phyloP scores from a whole-genome alignment of 2,329 filamentous ascomycete species.

The Botrytis deweyae region DNA sequence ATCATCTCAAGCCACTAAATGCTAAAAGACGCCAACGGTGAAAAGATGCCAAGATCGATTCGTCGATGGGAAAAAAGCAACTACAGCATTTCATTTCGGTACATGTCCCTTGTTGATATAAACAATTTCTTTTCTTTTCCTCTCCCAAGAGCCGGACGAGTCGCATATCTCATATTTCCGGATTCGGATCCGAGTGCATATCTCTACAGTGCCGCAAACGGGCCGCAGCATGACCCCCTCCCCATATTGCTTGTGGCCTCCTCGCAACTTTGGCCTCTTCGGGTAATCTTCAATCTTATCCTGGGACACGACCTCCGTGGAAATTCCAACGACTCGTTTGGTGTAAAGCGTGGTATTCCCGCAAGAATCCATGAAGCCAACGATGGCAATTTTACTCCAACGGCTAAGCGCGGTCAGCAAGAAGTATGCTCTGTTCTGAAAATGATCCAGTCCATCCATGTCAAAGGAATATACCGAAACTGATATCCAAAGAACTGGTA shows the following conservation, averaged over 20 bases:
- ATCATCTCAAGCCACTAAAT: slow-evolving; percentile 18
- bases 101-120: neutral
- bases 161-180: neutral
- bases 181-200: slow-evolving; percentile 30
- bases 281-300: slow-evolving; percentile 3
- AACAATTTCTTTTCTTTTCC: neutral
- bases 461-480: slow-evolving; percentile 1
- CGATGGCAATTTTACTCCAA: slow-evolving; percentile 12
- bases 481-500: slow-evolving; percentile 11
- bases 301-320: neutral
- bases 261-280: slow-evolving; percentile 12
- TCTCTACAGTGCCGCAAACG: slow-evolving; percentile 30
- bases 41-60: slow-evolving; percentile 2
- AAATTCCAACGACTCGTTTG: neutral
- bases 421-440: neutral
- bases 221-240: slow-evolving; percentile 22
- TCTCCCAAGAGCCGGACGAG: neutral
- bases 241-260: slow-evolving; percentile 14
- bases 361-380: neutral
- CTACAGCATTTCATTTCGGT: neutral
- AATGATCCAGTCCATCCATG: slow-evolving; percentile 17
- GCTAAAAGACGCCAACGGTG: slow-evolving; percentile 25
- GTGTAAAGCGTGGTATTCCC: neutral
- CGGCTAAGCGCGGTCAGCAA: slow-evolving; percentile 13
- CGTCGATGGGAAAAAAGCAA: slow-evolving; percentile 1